phyloP scores from a whole-genome alignment of 305 asterid species.

The Nicotiana rustica region DNA sequence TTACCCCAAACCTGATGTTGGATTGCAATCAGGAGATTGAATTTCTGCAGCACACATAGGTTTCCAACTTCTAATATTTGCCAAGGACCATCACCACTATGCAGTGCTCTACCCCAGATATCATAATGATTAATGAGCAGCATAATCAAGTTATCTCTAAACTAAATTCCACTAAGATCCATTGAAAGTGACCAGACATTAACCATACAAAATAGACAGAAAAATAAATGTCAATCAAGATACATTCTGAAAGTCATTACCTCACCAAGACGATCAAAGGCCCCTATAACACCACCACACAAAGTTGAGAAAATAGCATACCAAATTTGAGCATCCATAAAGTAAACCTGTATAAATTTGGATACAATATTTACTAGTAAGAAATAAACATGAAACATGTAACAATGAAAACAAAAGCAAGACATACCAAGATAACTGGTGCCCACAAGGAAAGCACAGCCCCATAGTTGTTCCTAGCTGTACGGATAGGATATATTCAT shows the following conservation, averaged over 20 bases:
- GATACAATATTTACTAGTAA: constrained; percentile 28
- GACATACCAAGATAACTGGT: constrained; percentile 79
- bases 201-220: constrained; percentile 10
- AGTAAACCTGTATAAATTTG: constrained; percentile 76
- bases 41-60: neutral
- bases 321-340: constrained; percentile 98
- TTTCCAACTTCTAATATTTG: neutral
- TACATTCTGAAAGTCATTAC: constrained; percentile 49
- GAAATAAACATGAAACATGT: constrained; percentile 27
- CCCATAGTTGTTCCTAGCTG: constrained; percentile 77
- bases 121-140: constrained; percentile 27
- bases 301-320: constrained; percentile 88
- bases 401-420: constrained; percentile 43
- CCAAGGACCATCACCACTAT: constrained; percentile 15
- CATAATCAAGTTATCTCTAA: constrained; percentile 7
- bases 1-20: constrained; percentile 25
- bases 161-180: constrained; percentile 12
- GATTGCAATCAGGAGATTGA: constrained; percentile 19
- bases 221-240: constrained; percentile 31
- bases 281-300: constrained; percentile 94
- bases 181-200: constrained; percentile 32
- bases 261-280: constrained; percentile 97
- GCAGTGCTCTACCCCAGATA: constrained; percentile 1
- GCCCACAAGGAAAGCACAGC: constrained; percentile 85
- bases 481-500: constrained; percentile 46